phyloP scores from a whole-genome alignment of 768 basidiomycete genomes.

The Trametopsis cervina region DNA sequence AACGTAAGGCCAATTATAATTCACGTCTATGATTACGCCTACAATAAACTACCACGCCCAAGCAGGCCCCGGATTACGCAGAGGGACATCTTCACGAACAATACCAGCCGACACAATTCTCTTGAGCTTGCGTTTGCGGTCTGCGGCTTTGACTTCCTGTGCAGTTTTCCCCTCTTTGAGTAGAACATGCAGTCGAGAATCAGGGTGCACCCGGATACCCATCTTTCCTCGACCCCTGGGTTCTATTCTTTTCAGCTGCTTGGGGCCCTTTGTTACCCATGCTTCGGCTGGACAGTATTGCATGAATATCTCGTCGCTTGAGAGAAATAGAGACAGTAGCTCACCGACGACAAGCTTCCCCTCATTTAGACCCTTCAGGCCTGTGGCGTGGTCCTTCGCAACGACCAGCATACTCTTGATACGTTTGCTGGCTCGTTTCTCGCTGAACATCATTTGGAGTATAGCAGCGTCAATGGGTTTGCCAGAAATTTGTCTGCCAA shows the following conservation, averaged over 20 bases:
- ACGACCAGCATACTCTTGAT: conserved; percentile 85
- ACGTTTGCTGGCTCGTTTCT: conserved; percentile 82
- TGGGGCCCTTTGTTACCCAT: conserved; percentile 87
- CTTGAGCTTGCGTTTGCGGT: conserved; percentile 59
- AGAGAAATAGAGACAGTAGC: conserved; percentile 25
- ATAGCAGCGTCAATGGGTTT: conserved; percentile 94
- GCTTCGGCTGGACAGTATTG: conserved; percentile 61
- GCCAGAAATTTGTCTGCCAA: conserved; percentile 81
- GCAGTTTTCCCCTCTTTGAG: conserved; percentile 77
- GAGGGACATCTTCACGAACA: conserved; percentile 72
- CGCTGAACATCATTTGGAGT: conserved; percentile 93
- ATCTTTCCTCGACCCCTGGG: conserved; percentile 76
- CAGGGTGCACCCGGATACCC: conserved; percentile 73
- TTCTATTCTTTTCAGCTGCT: conserved; percentile 59
- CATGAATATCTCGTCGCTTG: background rate
- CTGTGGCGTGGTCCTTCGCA: conserved; percentile 76
- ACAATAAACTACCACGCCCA: conserved; percentile 68
- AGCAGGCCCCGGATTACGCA: conserved; percentile 61
- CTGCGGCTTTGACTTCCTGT: conserved; percentile 57
- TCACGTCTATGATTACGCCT: background rate
- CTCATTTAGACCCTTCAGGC: conserved; percentile 61
- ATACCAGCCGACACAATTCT: conserved; percentile 76
- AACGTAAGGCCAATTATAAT: background rate
- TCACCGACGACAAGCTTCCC: conserved; percentile 75
- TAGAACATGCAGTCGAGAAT: conserved; percentile 68